Base-by-base conservation (phyloP, 345 rosid genomes). In the Clausena lansium region DNA sequence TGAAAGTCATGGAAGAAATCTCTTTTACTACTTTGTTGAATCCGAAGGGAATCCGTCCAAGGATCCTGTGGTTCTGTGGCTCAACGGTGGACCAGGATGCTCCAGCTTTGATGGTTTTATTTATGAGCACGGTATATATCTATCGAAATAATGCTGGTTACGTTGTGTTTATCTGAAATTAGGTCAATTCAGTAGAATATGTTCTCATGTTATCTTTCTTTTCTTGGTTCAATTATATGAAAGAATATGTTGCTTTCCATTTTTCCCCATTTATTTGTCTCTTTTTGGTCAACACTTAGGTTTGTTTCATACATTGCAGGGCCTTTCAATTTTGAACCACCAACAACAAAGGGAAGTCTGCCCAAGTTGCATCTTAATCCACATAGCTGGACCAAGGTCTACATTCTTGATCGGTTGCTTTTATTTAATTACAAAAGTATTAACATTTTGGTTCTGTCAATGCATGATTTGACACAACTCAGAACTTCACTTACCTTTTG, bases 71-170 rank as follows among this genome's bases (percentile, higher is more conserved):
- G 97, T 93, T 70, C 87, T 93, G 65, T 95, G 98, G 98, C 94
- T 95, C 62, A 95, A 93, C 79, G 98, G 99, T 71, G 98, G 98
- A 75, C 98, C 98, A 8, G 98, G 95, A 54, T 95, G 98, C 86
- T 95, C 98, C 47, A 95, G 98, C 91, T 91, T 92, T 77, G 98
- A 95, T 76, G 98, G 92, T 10, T 93, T 95, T 77, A 83, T 95
- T 10, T 95, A 92, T 32, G 97, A 95, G 78, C 95, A 91, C 10
- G 98, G 98, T 92, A 88, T 41, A 7, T 5, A 55, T 76, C 15
- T 36, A 61, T 28, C n/a, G 25, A 50, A 20, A 5, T 52, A 22
- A 30, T 30, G 3, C 25, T 30, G 41, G 1, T 1, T 61, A 28
- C 35, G 10, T 58, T 11, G 8, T 14, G 35, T 62, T 28, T 61